phyloP scores from a whole-genome alignment of 352 stramenopile genomes.

The Hyaloperonospora brassicae region DNA sequence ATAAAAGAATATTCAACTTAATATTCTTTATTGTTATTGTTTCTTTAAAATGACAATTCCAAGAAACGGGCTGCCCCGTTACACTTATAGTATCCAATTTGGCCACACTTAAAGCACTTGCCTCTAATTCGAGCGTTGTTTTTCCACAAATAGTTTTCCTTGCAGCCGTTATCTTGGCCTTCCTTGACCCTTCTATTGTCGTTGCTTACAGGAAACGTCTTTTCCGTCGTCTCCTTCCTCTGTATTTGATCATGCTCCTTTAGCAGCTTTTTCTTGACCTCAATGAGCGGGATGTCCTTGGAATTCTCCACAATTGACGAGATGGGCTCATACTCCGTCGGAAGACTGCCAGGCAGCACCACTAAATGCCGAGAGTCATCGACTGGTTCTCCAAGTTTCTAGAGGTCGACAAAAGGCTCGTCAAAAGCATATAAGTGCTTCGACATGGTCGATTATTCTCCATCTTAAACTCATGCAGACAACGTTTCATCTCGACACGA shows the following conservation, averaged over 20 bases:
- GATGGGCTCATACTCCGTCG: slow-evolving; percentile 21
- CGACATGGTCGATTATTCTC: not conserved
- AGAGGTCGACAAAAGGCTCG: slow-evolving; percentile 1
- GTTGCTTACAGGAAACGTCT: too few relatives aligned
- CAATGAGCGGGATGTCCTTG: slow-evolving; percentile 9
- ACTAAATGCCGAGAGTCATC: slow-evolving; percentile 24
- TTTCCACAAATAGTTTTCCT: not conserved
- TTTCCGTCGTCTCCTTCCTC: slow-evolving; percentile 6
- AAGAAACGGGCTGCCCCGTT: not conserved
- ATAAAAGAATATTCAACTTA: too few relatives aligned
- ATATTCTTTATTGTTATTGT: too few relatives aligned
- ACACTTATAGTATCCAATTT: not conserved
- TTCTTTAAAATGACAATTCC: too few relatives aligned
- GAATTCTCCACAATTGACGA: slow-evolving; percentile 15
- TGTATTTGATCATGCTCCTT: slow-evolving; percentile 18
- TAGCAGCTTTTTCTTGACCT: slow-evolving; percentile 23
- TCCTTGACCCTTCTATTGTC: not conserved
- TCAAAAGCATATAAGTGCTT: slow-evolving; percentile 1
- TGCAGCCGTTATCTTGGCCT: not conserved
- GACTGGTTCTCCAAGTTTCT: not conserved
- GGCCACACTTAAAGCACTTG: slow-evolving; percentile 1
- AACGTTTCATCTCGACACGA: not conserved
- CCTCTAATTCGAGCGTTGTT: not conserved
- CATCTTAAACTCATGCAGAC: slow-evolving; percentile 2
- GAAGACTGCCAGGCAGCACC: slow-evolving; percentile 21